Evolutionary conservation across 441 rosid genomes (phyloP), one percentile per base, ranked within the genome.

Genomic region (Erysimum cheiri): DNA sequence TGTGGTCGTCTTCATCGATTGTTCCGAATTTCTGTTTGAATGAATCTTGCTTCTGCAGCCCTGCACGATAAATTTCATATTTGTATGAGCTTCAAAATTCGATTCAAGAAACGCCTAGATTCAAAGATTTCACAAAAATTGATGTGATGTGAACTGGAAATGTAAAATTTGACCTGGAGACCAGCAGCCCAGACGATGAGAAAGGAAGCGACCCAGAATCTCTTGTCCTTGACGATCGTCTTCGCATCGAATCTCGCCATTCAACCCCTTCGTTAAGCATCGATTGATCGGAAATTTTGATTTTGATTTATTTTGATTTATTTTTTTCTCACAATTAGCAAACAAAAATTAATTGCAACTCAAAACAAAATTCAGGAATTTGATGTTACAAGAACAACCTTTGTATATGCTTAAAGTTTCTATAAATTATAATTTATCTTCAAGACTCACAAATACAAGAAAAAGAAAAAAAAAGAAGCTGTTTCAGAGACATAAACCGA

Each of bases 111-210:
- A n/a, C 26, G 1, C 19, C 8, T 35, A 43, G 35, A 41, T 43
- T 31, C 41, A 33, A 24, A 11, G 41, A n/a, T n/a, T n/a, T n/a
- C n/a, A n/a, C n/a, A 9, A 49, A 65, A 56, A 64, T 4, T 49
- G 11, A 47, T 19, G 22, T 19, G 22, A 19, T 19, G 22, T 19
- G 22, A 19, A 19, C 0, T 1, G 28, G 52, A 19, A 17, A 47
- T 8, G 12, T 6, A 17, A 37, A 46, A 47, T 0, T 12, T 0
- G 53, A 91, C 93, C 96, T 87, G 95, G 32, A 93, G 91, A 77
- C 84, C 92, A 80, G 97, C 93, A 54, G 96, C 95, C 97, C 96
- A 93, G 52, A 76, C 82, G 62, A 88, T 82, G 60, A 93, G 83
- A 73, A 79, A 77, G 35, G 95, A 93, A 61, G 97, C 98, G 22